These are phyloP conservation scores for Cornus controversa DNA, from an alignment of 148 eudicot species.

Conservation along the genomic window DNA sequence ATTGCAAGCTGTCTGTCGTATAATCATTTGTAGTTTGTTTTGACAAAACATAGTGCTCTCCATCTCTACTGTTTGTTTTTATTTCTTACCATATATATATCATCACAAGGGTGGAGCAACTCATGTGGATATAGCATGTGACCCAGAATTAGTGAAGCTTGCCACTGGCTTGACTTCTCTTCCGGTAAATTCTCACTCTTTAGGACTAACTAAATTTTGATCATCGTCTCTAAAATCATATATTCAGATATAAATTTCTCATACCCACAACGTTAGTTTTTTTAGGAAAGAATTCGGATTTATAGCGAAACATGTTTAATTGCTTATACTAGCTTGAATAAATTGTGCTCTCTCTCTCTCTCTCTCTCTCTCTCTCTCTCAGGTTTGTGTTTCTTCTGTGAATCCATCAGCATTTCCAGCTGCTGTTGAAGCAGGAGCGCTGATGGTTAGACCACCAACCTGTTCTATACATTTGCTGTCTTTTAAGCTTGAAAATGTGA, in stretches of 20 bases:
- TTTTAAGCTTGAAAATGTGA: constrained; percentile 5
- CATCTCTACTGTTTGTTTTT: background rate
- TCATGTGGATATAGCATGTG: constrained; percentile 92
- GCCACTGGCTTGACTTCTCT: constrained; percentile 73
- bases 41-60: background rate
- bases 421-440: constrained; percentile 90
- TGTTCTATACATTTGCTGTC: background rate
- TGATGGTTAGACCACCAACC: constrained; percentile 52
- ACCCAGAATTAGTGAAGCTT: constrained; percentile 82
- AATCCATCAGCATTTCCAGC: constrained; percentile 78
- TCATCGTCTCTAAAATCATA: background rate
- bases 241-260: background rate
- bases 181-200: constrained; percentile 50
- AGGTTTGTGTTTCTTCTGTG: constrained; percentile 93
- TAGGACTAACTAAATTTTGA: background rate
- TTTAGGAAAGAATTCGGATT: background rate
- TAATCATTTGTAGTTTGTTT: background rate
- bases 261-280: too few relatives aligned
- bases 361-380: too few relatives aligned
- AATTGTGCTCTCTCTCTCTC: background rate
- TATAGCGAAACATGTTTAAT: background rate
- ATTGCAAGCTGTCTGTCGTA: background rate
- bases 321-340: background rate
- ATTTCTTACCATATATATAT: background rate
- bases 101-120: constrained; percentile 82